Conservation (phyloP, 352 stramenopile species). For the Chrysophaeum taylorii region DNA sequence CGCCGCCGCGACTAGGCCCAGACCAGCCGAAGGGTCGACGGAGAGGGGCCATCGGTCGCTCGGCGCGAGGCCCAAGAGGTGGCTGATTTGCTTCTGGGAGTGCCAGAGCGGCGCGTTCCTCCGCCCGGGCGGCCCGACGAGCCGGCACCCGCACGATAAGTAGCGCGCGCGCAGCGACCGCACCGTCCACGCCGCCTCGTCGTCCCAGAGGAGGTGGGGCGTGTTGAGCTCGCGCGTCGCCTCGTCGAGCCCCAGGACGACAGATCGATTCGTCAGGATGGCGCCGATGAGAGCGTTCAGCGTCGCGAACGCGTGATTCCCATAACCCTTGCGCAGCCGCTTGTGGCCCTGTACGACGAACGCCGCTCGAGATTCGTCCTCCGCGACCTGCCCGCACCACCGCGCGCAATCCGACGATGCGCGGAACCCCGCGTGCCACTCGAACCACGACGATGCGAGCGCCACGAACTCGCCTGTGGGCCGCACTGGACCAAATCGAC, state of each 20-base stretch:
- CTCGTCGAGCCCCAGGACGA: background rate
- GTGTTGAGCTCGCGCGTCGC: slow-evolving; percentile 1
- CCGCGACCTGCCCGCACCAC: background rate
- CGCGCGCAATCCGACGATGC: background rate
- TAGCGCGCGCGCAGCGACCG: background rate
- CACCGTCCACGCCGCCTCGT: background rate
- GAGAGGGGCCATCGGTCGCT: background rate
- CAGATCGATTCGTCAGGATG: background rate
- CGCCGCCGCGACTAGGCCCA: background rate
- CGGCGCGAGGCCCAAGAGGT: background rate
- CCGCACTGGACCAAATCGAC: no score
- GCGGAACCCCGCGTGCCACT: background rate
- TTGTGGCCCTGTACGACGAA: background rate
- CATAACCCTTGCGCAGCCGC: slow-evolving; percentile 9
- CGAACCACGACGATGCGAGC: no score
- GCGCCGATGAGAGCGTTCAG: background rate
- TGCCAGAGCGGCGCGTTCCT: background rate
- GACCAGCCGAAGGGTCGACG: background rate
- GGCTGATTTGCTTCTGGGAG: background rate
- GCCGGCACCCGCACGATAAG: background rate
- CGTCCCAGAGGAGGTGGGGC: background rate
- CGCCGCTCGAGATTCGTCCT: no score
- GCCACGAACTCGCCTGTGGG: no score
- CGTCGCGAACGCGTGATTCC: background rate
- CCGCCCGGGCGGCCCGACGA: background rate